phyloP scores from a whole-genome alignment of 2,329 filamentous ascomycete species.

The Cercospora sp. region DNA sequence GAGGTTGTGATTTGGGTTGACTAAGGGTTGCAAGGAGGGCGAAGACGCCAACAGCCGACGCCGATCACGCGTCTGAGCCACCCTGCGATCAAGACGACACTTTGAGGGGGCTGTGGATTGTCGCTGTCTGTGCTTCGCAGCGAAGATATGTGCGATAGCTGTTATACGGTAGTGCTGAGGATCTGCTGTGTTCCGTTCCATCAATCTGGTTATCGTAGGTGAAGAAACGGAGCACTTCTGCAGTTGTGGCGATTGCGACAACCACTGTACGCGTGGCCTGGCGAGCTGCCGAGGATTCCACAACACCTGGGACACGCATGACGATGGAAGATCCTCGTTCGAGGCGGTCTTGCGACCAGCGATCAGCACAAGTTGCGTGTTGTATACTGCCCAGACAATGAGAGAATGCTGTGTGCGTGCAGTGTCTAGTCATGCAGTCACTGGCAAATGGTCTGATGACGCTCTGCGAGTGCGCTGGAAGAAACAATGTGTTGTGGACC shows the following conservation, averaged over 20 bases:
- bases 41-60: not conserved
- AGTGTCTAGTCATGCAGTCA: not conserved
- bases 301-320: not conserved
- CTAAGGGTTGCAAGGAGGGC: not conserved
- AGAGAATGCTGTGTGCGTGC: not conserved
- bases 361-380: not conserved
- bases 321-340: not conserved
- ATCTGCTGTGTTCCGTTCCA: not conserved
- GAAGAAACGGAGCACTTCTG: not conserved
- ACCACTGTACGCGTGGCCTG: not conserved
- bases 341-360: not conserved
- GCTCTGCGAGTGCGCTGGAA: not conserved
- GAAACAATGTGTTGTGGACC: not conserved
- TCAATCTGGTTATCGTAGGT: not conserved
- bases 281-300: not conserved
- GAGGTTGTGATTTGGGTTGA: not conserved
- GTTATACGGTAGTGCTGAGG: not conserved
- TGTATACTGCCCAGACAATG: not conserved
- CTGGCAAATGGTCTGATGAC: not conserved
- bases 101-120: not conserved
- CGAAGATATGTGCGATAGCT: not conserved
- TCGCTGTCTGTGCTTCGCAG: not conserved
- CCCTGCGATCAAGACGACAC: not conserved
- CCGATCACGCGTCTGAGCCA: not conserved
- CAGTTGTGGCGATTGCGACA: not conserved